Evolutionary conservation across 225 moss, liverwort and hornwort species (phyloP), one percentile per base, ranked within the genome.

Genomic region (Antitrichia curtipendula): DNA sequence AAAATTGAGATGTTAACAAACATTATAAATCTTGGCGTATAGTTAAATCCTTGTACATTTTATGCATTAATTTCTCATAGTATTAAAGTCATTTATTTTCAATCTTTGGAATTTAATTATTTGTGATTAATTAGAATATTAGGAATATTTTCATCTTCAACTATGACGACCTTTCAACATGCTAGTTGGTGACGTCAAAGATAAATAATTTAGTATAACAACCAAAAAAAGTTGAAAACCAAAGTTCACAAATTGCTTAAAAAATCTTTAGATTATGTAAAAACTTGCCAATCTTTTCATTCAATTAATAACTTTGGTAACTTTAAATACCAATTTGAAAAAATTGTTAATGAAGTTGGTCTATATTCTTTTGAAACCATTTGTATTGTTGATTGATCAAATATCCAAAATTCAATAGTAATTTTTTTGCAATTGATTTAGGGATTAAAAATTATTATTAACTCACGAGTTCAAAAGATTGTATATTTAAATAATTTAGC

Each of bases 241-340:
- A 74, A 49, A 49, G 11, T 6, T 54, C 34, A 24, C 3, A 54
- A 54, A 76, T 76, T 53, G 3, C 6, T 23, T 15, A 3, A 6
- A 23, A 54, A 54, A 3, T 2, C 0, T 54, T n/a, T 6, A 25
- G 6, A 54, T 25, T n/a, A 16, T 15, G 0, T 15, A 3, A 53
- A 14, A 76, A 5, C 9, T 52, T 36, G 2, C 13, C 23, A 76
- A 54, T n/a, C 6, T 54, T 34, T 2, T n/a, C 8, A 54, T 36
- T 0, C 23, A 75, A 32, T 22, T 22, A 34, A 15, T n/a, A 24
- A 3, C 1, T 54, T 34, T n/a, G 10, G 5, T 0, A 0, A 15
- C 9, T n/a, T 36, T 9, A n/a, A 76, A 24, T 23, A 16, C 2
- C 3, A 76, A n/a, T 53, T 22, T 18, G 28, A 73, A 53, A 40